Evolutionary conservation across 177 flowering plant genomes (phyloP), one percentile per base, ranked within the genome.

Genomic region (Vitis hybrid): DNA sequence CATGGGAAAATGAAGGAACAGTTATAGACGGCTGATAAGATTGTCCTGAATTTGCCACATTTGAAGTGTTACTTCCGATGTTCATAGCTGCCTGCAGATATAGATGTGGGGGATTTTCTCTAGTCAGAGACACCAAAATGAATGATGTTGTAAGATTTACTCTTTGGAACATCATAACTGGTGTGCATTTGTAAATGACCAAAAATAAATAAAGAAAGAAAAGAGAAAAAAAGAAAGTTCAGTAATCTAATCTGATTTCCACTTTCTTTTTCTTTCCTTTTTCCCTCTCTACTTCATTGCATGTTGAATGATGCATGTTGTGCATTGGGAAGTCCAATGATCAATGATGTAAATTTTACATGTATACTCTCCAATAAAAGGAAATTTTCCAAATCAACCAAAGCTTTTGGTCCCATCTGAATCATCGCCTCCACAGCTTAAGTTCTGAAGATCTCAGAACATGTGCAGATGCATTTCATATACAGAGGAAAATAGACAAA

Each of bases 81-180:
- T 55, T 76, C 64, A 68, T 66, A 60, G 81, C 81, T 10, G 78
- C 69, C 86, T 83, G 85, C 80, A 76, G 33, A 15, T 21, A 64
- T 4, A 74, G 19, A 70, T 19, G 18, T 55, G 14, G 55, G 63
- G 22, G 29, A 49, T 2, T n/a, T 51, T 45, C 52, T 45, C 51
- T 39, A 18, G 14, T 33, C 3, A 10, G 62, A 26, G 0, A 60
- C 9, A 21, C 6, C 39, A 60, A 12, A 21, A 60, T 22, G 26
- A 21, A 60, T 22, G 9, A 60, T 60, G 14, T 60, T 12, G 29
- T 26, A 10, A 22, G 15, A 60, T 12, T 21, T 53, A 53, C 56
- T 53, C 16, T 53, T 53, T 53, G 56, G 18, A 51, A 6, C 33
- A 22, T 10, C 53, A 16, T 3, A 18, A 15, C 19, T 1, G n/a